A percentile compares a stretch with the other conserved stretches of the same genome.
phyloP scores from a whole-genome alignment of 164 flowering plant genomes.

The Cinnamomum chago region DNA sequence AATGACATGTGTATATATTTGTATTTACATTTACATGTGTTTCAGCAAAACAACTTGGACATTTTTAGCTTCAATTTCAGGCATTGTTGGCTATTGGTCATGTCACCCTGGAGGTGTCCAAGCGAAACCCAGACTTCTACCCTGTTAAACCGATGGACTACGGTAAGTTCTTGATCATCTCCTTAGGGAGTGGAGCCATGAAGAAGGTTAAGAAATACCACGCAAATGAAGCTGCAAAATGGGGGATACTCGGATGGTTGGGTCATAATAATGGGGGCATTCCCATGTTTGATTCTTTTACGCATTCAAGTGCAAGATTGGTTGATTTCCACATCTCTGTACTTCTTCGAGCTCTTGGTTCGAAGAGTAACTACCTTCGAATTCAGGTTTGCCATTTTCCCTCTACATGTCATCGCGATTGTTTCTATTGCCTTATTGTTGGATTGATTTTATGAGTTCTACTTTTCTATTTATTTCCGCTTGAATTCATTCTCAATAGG shows the following conservation, averaged over 20 bases:
- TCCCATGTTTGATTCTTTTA: slow-evolving; percentile 34
- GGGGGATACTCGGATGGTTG: slow-evolving; percentile 45
- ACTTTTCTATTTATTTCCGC: neutral
- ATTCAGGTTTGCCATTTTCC: slow-evolving; percentile 26
- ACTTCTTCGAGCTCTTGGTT: slow-evolving; percentile 27
- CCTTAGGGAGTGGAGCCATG: slow-evolving; percentile 45
- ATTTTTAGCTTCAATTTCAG: slow-evolving; percentile 13
- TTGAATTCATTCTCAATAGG: neutral
- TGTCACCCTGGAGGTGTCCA: slow-evolving; percentile 8
- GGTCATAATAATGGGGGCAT: slow-evolving; percentile 21
- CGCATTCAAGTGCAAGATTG: slow-evolving; percentile 42
- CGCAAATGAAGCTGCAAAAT: slow-evolving; percentile 30
- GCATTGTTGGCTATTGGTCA: slow-evolving; percentile 18
- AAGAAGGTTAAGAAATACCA: slow-evolving; percentile 31
- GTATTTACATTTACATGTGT: too few relatives aligned
- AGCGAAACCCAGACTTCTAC: slow-evolving; percentile 4
- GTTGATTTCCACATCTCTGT: slow-evolving; percentile 46
- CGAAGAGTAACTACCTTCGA: slow-evolving; percentile 36
- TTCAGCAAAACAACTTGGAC: too few relatives aligned
- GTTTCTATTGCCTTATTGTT: too few relatives aligned
- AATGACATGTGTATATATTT: too few relatives aligned
- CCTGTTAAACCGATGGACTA: slow-evolving; percentile 9
- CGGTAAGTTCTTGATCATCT: slow-evolving; percentile 23
- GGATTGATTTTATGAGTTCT: neutral
- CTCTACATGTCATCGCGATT: too few relatives aligned